Percentiles rank a stretch among this genome's conserved stretches.
Conservation (phyloP, 140 eudicot genomes). For the Bidens hawaiensis region DNA sequence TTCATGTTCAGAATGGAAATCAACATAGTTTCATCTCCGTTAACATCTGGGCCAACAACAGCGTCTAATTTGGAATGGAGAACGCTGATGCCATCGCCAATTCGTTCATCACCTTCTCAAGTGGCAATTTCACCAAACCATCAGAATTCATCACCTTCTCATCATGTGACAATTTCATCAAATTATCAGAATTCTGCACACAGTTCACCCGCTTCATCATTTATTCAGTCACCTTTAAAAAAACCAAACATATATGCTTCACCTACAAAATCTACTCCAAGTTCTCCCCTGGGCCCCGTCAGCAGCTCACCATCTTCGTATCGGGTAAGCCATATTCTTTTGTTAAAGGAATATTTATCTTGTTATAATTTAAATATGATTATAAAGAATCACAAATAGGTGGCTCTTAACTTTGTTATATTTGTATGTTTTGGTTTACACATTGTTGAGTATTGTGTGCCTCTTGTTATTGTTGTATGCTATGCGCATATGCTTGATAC, state of each 20-base stretch:
- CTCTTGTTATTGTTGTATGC: too few relatives aligned
- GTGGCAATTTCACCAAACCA: neutral
- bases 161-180: slow-evolving; percentile 30
- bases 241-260: slow-evolving; percentile 45
- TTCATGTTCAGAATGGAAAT: slow-evolving; percentile 48
- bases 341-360: too few relatives aligned
- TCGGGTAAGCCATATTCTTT: slow-evolving; percentile 34
- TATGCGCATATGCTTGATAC: too few relatives aligned
- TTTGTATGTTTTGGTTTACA: too few relatives aligned
- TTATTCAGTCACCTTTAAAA: slow-evolving; percentile 44
- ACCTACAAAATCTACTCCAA: slow-evolving; percentile 38
- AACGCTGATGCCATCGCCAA: slow-evolving; percentile 44
- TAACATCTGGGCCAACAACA: slow-evolving; percentile 44
- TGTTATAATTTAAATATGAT: neutral
- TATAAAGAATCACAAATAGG: too few relatives aligned
- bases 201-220: slow-evolving; percentile 55
- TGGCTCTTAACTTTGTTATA: too few relatives aligned
- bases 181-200: slow-evolving; percentile 33
- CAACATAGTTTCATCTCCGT: slow-evolving; percentile 48
- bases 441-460: too few relatives aligned
- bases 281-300: slow-evolving; percentile 40
- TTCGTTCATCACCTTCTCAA: slow-evolving; percentile 24
- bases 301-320: slow-evolving; percentile 43
- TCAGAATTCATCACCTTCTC: slow-evolving; percentile 29
- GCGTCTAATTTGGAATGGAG: slow-evolving; percentile 38